Evolutionary conservation across 2,329 filamentous ascomycete genomes (phyloP).

Genomic region (Westerdykella aurantiaca): DNA sequence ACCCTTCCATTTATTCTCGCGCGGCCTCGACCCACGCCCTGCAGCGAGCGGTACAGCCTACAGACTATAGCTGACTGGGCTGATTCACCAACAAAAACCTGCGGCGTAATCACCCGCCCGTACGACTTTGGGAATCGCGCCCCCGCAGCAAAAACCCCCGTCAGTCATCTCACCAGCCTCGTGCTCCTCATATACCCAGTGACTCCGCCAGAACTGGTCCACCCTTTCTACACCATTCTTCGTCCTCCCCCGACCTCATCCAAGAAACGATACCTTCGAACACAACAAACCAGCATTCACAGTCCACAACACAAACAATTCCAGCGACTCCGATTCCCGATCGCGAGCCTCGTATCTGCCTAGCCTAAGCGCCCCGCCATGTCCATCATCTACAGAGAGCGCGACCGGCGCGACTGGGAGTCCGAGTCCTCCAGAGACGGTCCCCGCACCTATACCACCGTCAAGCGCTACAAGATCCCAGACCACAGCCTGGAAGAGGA

Average conservation of each 20-base stretch:
- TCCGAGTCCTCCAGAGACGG: conserved; percentile 29
- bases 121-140: neutral
- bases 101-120: no score
- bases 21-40: no score
- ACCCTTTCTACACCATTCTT: neutral
- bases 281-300: no score
- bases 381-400: conserved; percentile 45
- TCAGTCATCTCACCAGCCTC: neutral
- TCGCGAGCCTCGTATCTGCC: no score
- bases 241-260: neutral
- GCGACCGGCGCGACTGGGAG: conserved; percentile 43
- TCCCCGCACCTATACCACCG: conserved; percentile 47
- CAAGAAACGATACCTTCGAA: neutral
- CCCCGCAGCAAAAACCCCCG: neutral
- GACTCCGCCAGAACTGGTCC: neutral
- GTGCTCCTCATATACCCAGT: neutral
- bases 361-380: conserved; percentile 22
- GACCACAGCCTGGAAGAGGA: conserved; percentile 41
- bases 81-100: no score
- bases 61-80: no score
- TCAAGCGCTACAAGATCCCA: conserved; percentile 56
- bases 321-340: no score
- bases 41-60: no score
- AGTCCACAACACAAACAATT: no score
- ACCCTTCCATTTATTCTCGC: no score